Base-by-base conservation (phyloP, 1,284 basidiomycete genomes). In the Taiwanofungus camphoratus region DNA sequence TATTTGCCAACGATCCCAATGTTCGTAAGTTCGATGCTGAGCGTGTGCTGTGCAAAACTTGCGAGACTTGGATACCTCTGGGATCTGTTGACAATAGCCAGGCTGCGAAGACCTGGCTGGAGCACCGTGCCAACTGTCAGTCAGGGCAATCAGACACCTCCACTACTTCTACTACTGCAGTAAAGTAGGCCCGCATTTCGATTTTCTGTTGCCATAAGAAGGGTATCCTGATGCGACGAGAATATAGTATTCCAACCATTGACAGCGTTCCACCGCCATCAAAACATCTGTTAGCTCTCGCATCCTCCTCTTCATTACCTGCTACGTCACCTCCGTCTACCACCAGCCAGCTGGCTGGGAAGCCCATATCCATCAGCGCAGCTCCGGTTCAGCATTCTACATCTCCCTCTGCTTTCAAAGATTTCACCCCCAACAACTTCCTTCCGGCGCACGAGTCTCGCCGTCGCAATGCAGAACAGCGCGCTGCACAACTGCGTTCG, bases 21-120 rank as follows among this genome's bases (percentile, higher is more conserved):
- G 73, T 83, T 13, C 73, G 80, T 51, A 82, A 84, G 53, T 82
- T 81, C 56, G 83, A 87, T 42, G 69, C 74, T 4, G 81, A 86
- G 51, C 74, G 83, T 13, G 69, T 85, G 0, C 66, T 84, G 0
- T 87, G 84, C 54, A 76, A 74, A 44, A 65, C 71, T 34, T 87
- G 84, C 58, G 80, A 83, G 49, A 65, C 66, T 11, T 87, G 83
- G 84, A 59, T 87, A 19, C 48, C 64, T 11, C 63, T 83, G 30
- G 58, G 54, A 24, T 24, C 55, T 6, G 57, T 57, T 34, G 58
- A 60, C 48, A 52, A 54, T 24, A 36, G 21, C 11, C 48, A 55
- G 9, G 61, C 63, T 29, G 46, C 60, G 26, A 54, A 61, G 45
- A 52, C 52, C n/a, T 67, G 65, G 65, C 49, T 51, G 33, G 48